Evolutionary conservation across 2,329 filamentous ascomycete genomes (phyloP), one percentile per base, ranked within the genome.

Genomic region (Ophiocordyceps camponoti-rufipedis): DNA sequence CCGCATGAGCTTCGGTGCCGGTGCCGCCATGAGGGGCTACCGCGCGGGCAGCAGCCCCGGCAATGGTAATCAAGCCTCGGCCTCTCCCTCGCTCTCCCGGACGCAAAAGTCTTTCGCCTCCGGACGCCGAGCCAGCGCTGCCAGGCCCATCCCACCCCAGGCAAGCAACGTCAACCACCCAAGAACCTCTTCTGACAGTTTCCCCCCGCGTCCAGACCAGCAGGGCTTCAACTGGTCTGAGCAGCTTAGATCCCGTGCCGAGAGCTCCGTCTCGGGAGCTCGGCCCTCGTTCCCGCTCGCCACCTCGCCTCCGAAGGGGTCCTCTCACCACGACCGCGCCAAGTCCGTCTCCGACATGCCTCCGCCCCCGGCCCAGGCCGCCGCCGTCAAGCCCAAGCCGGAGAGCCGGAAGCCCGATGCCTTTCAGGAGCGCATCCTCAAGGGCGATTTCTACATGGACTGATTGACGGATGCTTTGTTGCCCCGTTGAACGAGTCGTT

Each of bases 391-490:
- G 57, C 66, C 68, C 44, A 66, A 67, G 52, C 63, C 63, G 44
- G 63, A 70, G 55, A 67, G 71, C 35, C 71, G 71, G 52, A 93
- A 89, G 69, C 88, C 89, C 29, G 91, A 98, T 66, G 82, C 82
- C 50, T 91, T 95, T 67, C 88, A 95, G 64, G 91, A 98, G 72
- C 79, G 93, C 53, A 96, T 98, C 56, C 73, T 98, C 53, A 91
- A 94, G 67, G 91, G 89, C 42, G 91, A 98, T 58, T 96, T 98
- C 57, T 91, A 91, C 68, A 95, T 96, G 87, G 88, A 95, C 58
- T 94, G 71, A 51, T 23, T 23, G 23, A 23, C 23, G 23, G n/a
- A n/a, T n/a, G n/a, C n/a, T n/a, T n/a, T n/a, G n/a, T n/a, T n/a
- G n/a, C n/a, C 23, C 23, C 5, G 23, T 23, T 23, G 23, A 23